phyloP scores from a whole-genome alignment of 2,329 filamentous ascomycete species.

The Phialophora chinensis region DNA sequence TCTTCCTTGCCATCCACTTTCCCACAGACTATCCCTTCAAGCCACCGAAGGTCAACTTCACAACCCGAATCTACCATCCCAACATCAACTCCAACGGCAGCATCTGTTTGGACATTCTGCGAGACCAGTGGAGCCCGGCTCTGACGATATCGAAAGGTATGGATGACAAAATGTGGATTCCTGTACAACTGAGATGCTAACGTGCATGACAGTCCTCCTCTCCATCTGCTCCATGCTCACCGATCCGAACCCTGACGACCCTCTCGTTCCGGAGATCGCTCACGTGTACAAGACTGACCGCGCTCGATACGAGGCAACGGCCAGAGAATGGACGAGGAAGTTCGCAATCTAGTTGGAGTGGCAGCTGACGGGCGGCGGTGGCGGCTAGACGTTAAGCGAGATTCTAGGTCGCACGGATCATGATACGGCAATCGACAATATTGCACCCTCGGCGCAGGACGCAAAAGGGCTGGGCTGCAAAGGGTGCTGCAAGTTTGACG shows the following conservation, averaged over 20 bases:
- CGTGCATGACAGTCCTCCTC: constrained; percentile 72
- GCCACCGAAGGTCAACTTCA: constrained; percentile 99
- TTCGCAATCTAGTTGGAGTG: constrained; percentile 78
- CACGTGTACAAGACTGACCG: constrained; percentile 99
- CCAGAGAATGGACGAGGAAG: constrained; percentile 98
- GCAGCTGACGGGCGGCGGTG: constrained; percentile 6
- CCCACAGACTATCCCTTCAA: constrained; percentile 99
- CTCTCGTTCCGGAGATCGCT: constrained; percentile 96
- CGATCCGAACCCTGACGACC: constrained; percentile 98
- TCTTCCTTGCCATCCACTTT: constrained; percentile 99
- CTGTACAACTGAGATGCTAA: constrained; percentile 1
- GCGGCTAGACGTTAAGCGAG: constrained; percentile 12
- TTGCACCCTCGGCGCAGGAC: neutral
- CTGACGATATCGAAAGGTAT: constrained; percentile 98
- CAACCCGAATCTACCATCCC: constrained; percentile 98
- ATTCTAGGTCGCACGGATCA: constrained; percentile 12
- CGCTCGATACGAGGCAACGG: constrained; percentile 92
- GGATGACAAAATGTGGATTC: constrained; percentile 30
- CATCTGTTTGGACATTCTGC: constrained; percentile 97
- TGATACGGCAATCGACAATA: constrained; percentile 12
- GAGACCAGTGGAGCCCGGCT: constrained; percentile 98
- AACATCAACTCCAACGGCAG: constrained; percentile 99
- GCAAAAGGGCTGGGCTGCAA: constrained; percentile 2
- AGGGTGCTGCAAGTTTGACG: constrained; percentile 1
- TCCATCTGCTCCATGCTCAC: constrained; percentile 99